Evolutionary conservation across 2,329 filamentous ascomycete species (phyloP).

Genomic region (Fusarium tanahbumbuense): DNA sequence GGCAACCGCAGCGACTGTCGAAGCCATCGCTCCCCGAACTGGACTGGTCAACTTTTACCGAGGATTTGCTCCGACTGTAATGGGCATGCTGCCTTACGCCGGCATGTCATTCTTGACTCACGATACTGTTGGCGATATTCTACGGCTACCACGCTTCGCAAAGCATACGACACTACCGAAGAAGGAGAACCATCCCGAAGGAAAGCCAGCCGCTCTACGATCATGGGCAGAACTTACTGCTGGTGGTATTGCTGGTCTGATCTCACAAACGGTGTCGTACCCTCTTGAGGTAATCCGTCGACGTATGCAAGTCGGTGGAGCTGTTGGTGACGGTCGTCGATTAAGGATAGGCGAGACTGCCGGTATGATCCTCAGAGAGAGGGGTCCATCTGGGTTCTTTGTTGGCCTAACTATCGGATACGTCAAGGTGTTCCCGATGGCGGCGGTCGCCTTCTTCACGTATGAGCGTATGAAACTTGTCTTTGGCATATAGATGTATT

Average conservation of each 20-base stretch:
- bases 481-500: conserved; percentile 68
- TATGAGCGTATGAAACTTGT: conserved; percentile 73
- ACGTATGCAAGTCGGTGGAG: conserved; percentile 95
- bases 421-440: conserved; percentile 92
- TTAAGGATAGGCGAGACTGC: conserved; percentile 84
- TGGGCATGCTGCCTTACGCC: conserved; percentile 97
- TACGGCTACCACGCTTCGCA: conserved; percentile 76
- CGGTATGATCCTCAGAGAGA: conserved; percentile 77
- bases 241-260: conserved; percentile 86
- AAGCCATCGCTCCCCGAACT: conserved; percentile 65
- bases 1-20: conserved; percentile 56
- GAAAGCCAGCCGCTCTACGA: conserved; percentile 77
- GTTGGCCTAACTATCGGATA: conserved; percentile 95
- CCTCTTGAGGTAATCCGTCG: conserved; percentile 92
- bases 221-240: conserved; percentile 89
- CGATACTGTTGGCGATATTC: conserved; percentile 86
- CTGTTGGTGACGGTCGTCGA: conserved; percentile 88
- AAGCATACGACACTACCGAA: conserved; percentile 79
- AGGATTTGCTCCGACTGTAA: conserved; percentile 87
- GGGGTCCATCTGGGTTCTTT: conserved; percentile 85
- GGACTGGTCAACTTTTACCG: conserved; percentile 94
- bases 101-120: conserved; percentile 96
- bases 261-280: conserved; percentile 93
- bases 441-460: conserved; percentile 75
- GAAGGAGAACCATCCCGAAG: conserved; percentile 62